Conservation (phyloP, 2,329 filamentous ascomycete genomes). For the Monosporascus sp. region DNA sequence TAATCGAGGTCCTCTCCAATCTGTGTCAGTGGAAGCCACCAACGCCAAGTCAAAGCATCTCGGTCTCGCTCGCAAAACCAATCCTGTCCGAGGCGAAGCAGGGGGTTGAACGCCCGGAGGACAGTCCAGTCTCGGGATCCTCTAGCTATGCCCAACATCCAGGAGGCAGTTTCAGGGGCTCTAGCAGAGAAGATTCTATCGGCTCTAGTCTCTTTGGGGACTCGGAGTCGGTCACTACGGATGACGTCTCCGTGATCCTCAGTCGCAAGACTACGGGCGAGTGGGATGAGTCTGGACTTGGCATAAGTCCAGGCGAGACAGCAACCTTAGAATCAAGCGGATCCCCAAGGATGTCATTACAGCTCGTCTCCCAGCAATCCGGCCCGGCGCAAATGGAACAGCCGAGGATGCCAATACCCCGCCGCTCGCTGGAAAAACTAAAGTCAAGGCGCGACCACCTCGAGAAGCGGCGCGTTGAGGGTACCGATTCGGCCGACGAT, state of each 20-base stretch:
- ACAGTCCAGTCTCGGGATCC: constrained; percentile 79
- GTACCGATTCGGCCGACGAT: constrained; percentile 83
- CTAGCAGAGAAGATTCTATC: constrained; percentile 83
- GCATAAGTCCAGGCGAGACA: constrained; percentile 63
- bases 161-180: constrained; percentile 72
- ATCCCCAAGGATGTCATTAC: constrained; percentile 41
- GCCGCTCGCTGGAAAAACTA: constrained; percentile 68
- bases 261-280: constrained; percentile 70
- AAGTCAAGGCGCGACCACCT: constrained; percentile 69
- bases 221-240: constrained; percentile 69
- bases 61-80: constrained; percentile 48
- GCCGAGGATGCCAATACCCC: constrained; percentile 41
- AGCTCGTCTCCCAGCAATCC: constrained; percentile 56
- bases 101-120: constrained; percentile 59
- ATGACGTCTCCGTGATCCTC: constrained; percentile 73
- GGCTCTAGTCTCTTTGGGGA: constrained; percentile 86
- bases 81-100: constrained; percentile 62
- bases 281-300: constrained; percentile 73
- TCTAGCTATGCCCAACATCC: constrained; percentile 64
- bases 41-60: constrained; percentile 38
- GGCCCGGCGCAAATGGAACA: constrained; percentile 59
- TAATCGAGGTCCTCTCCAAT: constrained; percentile 80
- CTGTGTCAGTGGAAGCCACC: constrained; percentile 93
- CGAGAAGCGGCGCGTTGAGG: constrained; percentile 68
- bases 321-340: constrained; percentile 25